phyloP scores from a whole-genome alignment of 78 protist genomes.

The Dictyostelium intermedium region DNA sequence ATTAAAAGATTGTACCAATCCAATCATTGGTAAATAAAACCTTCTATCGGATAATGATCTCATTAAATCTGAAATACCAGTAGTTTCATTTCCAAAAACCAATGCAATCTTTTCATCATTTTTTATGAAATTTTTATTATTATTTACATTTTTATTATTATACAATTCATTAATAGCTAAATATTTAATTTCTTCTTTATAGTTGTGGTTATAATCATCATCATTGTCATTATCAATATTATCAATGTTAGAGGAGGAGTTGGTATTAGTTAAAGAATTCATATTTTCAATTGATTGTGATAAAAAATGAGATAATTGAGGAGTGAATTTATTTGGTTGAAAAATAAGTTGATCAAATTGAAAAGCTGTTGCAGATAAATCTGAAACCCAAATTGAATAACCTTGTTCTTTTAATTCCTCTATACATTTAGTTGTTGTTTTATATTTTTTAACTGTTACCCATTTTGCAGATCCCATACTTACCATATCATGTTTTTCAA shows the following conservation, averaged over 20 bases:
- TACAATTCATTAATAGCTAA: neutral
- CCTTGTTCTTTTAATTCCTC: constrained; percentile 1
- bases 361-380: constrained; percentile 25
- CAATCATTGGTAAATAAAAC: constrained; percentile 62
- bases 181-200: neutral
- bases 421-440: constrained; percentile 3
- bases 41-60: constrained; percentile 22
- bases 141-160: neutral
- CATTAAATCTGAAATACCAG: constrained; percentile 47
- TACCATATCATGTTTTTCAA: neutral
- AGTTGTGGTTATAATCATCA: neutral
- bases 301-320: neutral
- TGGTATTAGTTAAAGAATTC: neutral
- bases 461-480: constrained; percentile 39
- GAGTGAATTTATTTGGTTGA: neutral
- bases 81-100: constrained; percentile 73
- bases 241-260: too few species aligned
- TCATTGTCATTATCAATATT: too few species aligned
- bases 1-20: constrained; percentile 74
- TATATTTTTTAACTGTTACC: constrained; percentile 14
- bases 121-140: neutral
- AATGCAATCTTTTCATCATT: constrained; percentile 59
- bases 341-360: constrained; percentile 15
- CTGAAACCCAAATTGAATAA: constrained; percentile 52
- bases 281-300: neutral